These are phyloP conservation scores for Euclidium syriacum DNA, from an alignment of 345 rosid species.

Conservation along the genomic window DNA sequence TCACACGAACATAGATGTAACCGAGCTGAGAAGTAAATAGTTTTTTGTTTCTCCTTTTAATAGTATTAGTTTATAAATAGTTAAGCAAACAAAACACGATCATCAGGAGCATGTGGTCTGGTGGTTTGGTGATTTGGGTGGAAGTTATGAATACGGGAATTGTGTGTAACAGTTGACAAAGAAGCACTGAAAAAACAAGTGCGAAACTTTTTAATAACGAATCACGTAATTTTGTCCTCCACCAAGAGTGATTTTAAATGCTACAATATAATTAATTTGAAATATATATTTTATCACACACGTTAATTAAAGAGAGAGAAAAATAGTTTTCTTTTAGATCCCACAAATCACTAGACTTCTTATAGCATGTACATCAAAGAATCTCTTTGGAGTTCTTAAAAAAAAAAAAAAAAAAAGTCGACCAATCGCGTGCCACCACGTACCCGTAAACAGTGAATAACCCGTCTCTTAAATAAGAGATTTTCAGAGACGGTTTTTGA, in stretches of 20 bases:
- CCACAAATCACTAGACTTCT: too few species aligned
- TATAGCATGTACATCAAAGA: too few species aligned
- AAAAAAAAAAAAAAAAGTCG: too few species aligned
- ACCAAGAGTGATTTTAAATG: not conserved
- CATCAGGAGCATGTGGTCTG: slow-evolving; percentile 10
- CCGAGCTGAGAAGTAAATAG: not conserved
- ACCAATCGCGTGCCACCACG: too few species aligned
- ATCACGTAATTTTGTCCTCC: slow-evolving; percentile 21
- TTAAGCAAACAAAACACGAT: not conserved
- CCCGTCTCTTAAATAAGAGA: too few species aligned
- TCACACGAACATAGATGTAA: not conserved
- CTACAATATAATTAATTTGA: not conserved
- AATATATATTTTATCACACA: slow-evolving; percentile 1
- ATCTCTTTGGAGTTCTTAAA: too few species aligned
- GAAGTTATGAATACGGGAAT: not conserved
- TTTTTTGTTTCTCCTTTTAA: not conserved
- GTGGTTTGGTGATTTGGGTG: slow-evolving; percentile 10
- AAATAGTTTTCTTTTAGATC: too few species aligned
- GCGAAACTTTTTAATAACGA: slow-evolving; percentile 13
- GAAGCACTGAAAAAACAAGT: not conserved
- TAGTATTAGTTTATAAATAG: not conserved
- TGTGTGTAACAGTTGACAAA: not conserved
- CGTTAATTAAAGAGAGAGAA: slow-evolving; percentile 2
- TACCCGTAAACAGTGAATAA: too few species aligned
- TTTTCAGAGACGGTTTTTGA: too few species aligned